Conservation (phyloP, 2,329 filamentous ascomycete genomes). For the Diaporthe humulicola region DNA sequence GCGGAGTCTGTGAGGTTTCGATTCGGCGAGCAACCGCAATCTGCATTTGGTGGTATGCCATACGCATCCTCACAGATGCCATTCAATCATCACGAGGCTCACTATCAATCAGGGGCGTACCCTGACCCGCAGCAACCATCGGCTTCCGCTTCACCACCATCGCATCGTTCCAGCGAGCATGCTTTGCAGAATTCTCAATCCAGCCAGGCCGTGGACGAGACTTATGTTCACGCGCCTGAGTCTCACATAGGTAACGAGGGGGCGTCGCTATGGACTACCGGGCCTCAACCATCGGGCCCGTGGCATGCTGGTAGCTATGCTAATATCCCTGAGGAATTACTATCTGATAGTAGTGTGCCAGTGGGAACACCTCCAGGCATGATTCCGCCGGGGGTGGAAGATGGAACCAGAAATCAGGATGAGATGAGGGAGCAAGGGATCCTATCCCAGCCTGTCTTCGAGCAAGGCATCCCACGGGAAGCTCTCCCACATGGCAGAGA, state of each 20-base stretch:
- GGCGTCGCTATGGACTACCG: conserved; percentile 38
- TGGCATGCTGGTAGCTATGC: conserved; percentile 32
- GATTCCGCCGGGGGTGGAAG: conserved; percentile 39
- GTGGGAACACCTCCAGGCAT: conserved; percentile 27
- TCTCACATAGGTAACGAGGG: conserved; percentile 36
- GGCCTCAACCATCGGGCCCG: conserved; percentile 29
- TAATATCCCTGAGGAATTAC: conserved; percentile 33
- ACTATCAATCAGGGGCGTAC: conserved; percentile 32
- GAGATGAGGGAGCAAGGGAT: conserved; percentile 38
- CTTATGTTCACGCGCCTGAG: not conserved
- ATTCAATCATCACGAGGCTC: not conserved
- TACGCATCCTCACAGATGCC: conserved; percentile 11
- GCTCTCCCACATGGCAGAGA: conserved; percentile 33
- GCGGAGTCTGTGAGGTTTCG: conserved; percentile 37
- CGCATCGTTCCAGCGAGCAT: conserved; percentile 36
- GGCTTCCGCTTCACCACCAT: not conserved
- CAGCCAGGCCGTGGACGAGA: conserved; percentile 44
- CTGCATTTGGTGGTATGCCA: conserved; percentile 17
- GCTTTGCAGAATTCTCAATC: conserved; percentile 47
- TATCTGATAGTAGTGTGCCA: conserved; percentile 16
- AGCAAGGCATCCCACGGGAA: conserved; percentile 34
- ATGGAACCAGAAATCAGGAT: conserved; percentile 37
- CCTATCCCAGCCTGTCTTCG: conserved; percentile 34
- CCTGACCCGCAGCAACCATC: conserved; percentile 28
- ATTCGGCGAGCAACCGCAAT: conserved; percentile 35